These are phyloP conservation scores for Lepiota subincarnata DNA, from an alignment of 768 basidiomycete genomes.

Conservation along the genomic window DNA sequence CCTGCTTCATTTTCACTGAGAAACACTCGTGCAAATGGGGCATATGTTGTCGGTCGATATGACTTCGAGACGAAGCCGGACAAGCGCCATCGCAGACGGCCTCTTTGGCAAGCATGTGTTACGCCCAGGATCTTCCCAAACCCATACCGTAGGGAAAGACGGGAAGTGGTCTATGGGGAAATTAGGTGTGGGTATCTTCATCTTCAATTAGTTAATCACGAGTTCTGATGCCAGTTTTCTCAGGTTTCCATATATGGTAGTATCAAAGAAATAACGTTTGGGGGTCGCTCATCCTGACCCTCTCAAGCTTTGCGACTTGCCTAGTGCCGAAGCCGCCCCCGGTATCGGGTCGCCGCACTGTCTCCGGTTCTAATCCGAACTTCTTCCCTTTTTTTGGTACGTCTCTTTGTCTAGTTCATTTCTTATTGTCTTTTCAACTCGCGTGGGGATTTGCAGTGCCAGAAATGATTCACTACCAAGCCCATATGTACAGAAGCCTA, in stretches of 20 bases:
- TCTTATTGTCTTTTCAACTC: slow-evolving; percentile 26
- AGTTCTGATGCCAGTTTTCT: neutral
- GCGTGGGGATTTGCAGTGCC: slow-evolving; percentile 20
- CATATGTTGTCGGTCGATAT: neutral
- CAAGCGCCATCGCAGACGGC: too few species aligned
- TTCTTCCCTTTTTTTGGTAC: slow-evolving; percentile 16
- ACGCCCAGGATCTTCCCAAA: too few species aligned
- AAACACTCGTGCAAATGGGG: neutral
- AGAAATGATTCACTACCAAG: slow-evolving; percentile 18
- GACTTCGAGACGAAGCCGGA: neutral
- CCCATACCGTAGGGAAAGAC: too few species aligned
- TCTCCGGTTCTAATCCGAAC: slow-evolving; percentile 15
- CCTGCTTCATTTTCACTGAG: slow-evolving; percentile 9
- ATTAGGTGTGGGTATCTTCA: slow-evolving; percentile 7
- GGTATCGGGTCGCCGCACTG: slow-evolving; percentile 15
- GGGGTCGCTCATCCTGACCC: slow-evolving; percentile 5
- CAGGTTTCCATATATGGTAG: slow-evolving; percentile 3
- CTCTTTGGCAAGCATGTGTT: too few species aligned
- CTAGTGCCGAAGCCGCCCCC: slow-evolving; percentile 7
- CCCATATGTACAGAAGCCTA: slow-evolving; percentile 17
- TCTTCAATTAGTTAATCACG: neutral
- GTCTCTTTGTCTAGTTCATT: slow-evolving; percentile 19
- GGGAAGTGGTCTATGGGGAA: neutral
- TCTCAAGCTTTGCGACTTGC: neutral
- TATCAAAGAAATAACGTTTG: slow-evolving; percentile 3